Base-by-base conservation (phyloP, 78 protist species). In the Chrysochromulina tobinii region DNA sequence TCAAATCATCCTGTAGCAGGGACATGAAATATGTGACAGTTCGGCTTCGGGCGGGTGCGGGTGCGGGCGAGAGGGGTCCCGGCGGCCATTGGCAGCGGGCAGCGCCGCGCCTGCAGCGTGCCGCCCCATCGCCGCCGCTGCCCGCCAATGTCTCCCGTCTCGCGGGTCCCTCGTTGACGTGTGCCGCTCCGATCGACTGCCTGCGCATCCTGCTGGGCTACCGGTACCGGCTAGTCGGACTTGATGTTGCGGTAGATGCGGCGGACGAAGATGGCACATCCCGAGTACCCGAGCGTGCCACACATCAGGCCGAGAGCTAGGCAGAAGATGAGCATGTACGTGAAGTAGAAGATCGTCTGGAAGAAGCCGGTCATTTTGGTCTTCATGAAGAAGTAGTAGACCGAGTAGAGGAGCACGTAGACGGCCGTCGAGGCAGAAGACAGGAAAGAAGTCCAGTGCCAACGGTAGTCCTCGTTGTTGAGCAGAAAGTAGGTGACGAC, bases 401-500 rank as follows among this genome's bases (percentile, higher is more conserved):
- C 27, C 48, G 98, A 61, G 88, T 98, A 97, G 69, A 91, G 61
- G 79, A 92, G 94, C 53, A 97, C 96, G 87, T 98, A 97, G 17
- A 73, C 50, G 2, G 96, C 94, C 1, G 92, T 94, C 15, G 88
- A 90, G 4, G 93, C 89, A 77, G 67, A 55, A 12, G 94, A 50
- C 55, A 73, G 18, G 85, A 93, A 93, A 11, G 92, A n/a, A 1
- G 92, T 93, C 99, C 99, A 98, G 53, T 92, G 97, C 98, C 97
- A 95, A 14, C 98, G 89, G 90, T 94, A 93, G 92, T 97, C 99
- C 89, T 97, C 99, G 20, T 95, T 15, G 81, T 96, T 97, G 87
- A 98, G 96, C 87, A 96, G 83, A 67, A 95, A 94, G 94, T 97
- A 98, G 25, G 95, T 95, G 79, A 86, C 51, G 51, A 97, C 98